Base-by-base conservation (phyloP, 192 early-diverging fungal genomes). In the Jimgerdemannia lactiflua region DNA sequence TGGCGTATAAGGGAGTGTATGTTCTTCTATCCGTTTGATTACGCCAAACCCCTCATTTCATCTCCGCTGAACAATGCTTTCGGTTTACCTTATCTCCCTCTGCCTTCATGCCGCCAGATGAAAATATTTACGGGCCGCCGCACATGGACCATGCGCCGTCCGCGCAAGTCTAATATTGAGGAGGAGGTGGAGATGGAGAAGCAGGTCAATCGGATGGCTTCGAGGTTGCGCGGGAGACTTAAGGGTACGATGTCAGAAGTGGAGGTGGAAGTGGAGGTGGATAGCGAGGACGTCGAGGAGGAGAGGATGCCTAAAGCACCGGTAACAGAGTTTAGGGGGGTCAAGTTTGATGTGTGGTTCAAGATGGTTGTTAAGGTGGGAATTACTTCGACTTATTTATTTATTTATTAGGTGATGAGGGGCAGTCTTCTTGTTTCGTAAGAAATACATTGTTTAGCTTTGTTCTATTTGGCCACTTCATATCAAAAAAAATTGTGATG, bases 281-380 rank as follows among this genome's bases (percentile, higher is more conserved):
- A 75, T 18, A 29, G 74, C 20, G 65, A 75, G 44, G 79, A 79
- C 14, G 54, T 73, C 19, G 75, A 82, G 66, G 77, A 81, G 65
- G 75, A 70, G 19, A 80, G 84, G 40, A 76, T 72, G 10, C 72
- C 79, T 17, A 75, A 75, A 14, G 74, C 69, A 10, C 73, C 74
- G 70, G 68, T 70, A 2, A 76, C 64, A 42, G 75, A 75, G 40
- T 87, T 88, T 65, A 78, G 77, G 14, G 80, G 79, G 29, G 72
- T 86, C 63, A 41, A 72, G 6, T 84, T 91, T 77, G 74, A 71
- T n/a, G 73, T 87, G 68, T 94, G 93, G 93, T 86, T 89, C 64
- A 80, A 91, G 10, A 71, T 92, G 39, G 85, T 92, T 73, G 78
- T 91, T 3, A 86, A 86, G 77, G 92, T 93, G 76, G 29, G 76